Percentiles rank a stretch among this genome's conserved stretches.
phyloP scores from a whole-genome alignment of 1,284 basidiomycete genomes.

The Serendipita sp. region DNA sequence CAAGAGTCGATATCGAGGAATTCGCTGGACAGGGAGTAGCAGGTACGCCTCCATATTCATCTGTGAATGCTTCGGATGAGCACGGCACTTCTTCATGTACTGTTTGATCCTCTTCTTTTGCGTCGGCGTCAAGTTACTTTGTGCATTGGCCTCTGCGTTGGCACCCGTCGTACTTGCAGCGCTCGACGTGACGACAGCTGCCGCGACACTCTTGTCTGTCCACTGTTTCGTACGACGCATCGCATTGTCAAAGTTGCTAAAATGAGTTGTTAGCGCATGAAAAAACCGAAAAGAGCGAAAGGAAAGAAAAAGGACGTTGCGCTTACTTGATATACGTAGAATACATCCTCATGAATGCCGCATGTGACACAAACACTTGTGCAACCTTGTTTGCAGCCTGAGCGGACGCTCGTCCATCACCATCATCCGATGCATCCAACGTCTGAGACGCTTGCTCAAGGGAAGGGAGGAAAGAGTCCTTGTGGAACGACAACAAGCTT shows the following conservation, averaged over 20 bases:
- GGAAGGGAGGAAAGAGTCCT: conserved; percentile 80
- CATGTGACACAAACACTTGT: conserved; percentile 80
- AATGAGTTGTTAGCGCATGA: conserved; percentile 2
- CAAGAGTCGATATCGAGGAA: conserved; percentile 88
- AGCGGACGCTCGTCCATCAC: conserved; percentile 59
- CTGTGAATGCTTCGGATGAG: conserved; percentile 86
- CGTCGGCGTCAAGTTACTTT: conserved; percentile 36
- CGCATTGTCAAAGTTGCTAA: conserved; percentile 83
- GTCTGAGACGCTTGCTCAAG: conserved; percentile 63
- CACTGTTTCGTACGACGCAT: conserved; percentile 75
- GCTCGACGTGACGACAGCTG: conserved; percentile 41
- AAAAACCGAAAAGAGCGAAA: conserved; percentile 7
- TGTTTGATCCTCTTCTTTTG: conserved; percentile 77
- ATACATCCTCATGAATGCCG: conserved; percentile 95
- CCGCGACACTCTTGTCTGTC: conserved; percentile 49
- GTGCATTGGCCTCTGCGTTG: conserved; percentile 18
- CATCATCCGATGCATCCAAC: conserved; percentile 43
- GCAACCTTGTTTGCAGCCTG: conserved; percentile 72
- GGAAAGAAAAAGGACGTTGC: conserved; percentile 4
- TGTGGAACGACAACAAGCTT: conserved; percentile 81
- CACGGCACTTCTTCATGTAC: conserved; percentile 74
- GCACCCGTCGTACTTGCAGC: conserved; percentile 26
- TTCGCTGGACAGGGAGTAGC: conserved; percentile 86
- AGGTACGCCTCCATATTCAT: conserved; percentile 92
- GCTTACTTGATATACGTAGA: conserved; percentile 90